Evolutionary conservation across 164 flowering plant genomes (phyloP).

Genomic region (Chimonanthus praecox): DNA sequence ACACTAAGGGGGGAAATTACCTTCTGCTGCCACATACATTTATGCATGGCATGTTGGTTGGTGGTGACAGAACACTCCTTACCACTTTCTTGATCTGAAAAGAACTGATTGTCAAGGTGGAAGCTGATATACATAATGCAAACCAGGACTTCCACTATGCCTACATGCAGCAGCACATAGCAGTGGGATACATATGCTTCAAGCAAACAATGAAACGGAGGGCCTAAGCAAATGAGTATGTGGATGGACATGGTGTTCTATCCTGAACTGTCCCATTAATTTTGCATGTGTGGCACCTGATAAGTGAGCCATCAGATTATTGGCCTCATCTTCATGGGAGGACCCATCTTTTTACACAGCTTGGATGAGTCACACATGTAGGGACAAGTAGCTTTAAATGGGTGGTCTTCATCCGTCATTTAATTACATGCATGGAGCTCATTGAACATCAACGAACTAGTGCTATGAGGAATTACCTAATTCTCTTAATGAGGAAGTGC

Average conservation of each 20-base stretch:
- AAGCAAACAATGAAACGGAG: neutral
- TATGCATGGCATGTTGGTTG: constrained; percentile 36
- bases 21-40: constrained; percentile 92
- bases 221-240: neutral
- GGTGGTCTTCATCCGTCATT: neutral
- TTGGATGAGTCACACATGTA: neutral
- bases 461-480: constrained; percentile 12
- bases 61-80: constrained; percentile 20
- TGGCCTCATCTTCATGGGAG: neutral
- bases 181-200: neutral
- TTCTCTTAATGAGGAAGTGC: constrained; percentile 28
- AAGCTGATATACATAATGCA: neutral
- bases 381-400: neutral
- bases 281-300: neutral
- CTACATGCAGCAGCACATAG: neutral
- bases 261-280: neutral
- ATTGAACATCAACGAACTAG: too few species aligned
- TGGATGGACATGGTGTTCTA: neutral
- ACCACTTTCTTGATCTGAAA: constrained; percentile 13
- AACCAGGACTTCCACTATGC: neutral
- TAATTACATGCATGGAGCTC: too few species aligned
- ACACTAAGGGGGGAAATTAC: constrained; percentile 22
- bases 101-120: neutral
- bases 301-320: neutral
- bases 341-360: neutral